Evolutionary conservation across 225 moss, liverwort and hornwort genomes (phyloP), one percentile per base, ranked within the genome.

Genomic region (Anthoceros angustus): DNA sequence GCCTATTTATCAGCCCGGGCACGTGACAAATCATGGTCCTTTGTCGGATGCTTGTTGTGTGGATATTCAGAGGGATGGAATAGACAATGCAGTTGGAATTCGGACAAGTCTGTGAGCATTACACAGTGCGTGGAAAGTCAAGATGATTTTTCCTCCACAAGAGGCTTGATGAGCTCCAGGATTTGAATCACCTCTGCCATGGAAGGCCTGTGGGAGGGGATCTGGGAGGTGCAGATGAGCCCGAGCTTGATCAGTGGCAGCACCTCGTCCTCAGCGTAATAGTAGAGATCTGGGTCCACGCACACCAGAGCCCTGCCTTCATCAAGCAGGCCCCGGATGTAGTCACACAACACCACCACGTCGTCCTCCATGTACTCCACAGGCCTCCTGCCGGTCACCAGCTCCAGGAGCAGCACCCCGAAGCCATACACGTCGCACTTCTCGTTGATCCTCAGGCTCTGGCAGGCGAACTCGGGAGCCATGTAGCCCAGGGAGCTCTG

Each of bases 281-380:
- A 67, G 14, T 70, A 66, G 70, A 92, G 67, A 39, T 69, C 75
- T 0, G 75, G 60, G 73, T 98, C 98, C 7, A 92, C 87, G 42
- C 92, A 87, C 9, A 79, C 76, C 42, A 92, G 82, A 8, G 87
- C 87, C 48, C 78, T 79, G 8, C 88, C 83, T 69, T 86, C 92
- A 76, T 98, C 98, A 65, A 98, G 76, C 75, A 98, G 74, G 55
- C 92, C 91, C 42, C 92, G 75, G 26, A 92, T 84, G 48, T 84
- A 87, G 74, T 94, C 94, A 71, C 90, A 90, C 42, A 94, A 76
- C 60, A 94, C 90, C 14, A 94, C 90, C 43, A 94, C 90, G 25
- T 98, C 92, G 63, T 98, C 98, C 68, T 98, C 98, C 92, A 87
- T 92, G 67, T 98, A 98, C 75, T 92, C 98, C 25, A 98, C 98